phyloP scores from a whole-genome alignment of 2,329 filamentous ascomycete genomes.

The Colletotrichum somersetense region DNA sequence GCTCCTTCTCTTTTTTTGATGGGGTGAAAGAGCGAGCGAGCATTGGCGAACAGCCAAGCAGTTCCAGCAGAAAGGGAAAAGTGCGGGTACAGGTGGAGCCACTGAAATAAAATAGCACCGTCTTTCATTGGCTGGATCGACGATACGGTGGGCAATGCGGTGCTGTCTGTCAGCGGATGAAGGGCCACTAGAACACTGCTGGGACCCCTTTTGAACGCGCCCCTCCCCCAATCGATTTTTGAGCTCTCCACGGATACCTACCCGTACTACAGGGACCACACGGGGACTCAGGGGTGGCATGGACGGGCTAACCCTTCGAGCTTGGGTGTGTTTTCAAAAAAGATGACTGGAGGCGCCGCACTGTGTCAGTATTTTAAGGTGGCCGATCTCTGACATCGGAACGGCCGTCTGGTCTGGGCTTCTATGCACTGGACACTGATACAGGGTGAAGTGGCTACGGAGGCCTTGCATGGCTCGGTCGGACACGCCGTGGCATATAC shows the following conservation, averaged over 20 bases:
- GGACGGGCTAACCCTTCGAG: not conserved
- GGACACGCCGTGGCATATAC: not conserved
- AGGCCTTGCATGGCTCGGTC: conserved; percentile 1
- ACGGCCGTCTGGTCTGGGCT: not conserved
- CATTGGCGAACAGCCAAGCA: conserved; percentile 2
- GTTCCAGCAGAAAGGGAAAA: conserved; percentile 4
- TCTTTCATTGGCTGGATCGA: conserved; percentile 2
- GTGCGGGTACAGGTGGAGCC: not conserved
- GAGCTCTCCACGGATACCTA: not conserved
- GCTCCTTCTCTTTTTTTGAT: not conserved
- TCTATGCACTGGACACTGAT: conserved; percentile 9
- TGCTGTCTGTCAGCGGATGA: not conserved
- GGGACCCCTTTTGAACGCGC: not conserved
- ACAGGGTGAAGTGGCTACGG: not conserved
- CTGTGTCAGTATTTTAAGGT: conserved; percentile 31
- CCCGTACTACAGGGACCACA: not conserved
- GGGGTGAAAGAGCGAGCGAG: not conserved
- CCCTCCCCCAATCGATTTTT: not conserved
- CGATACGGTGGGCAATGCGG: conserved; percentile 11
- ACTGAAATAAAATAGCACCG: not conserved
- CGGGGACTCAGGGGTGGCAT: not conserved
- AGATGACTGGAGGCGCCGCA: conserved; percentile 10
- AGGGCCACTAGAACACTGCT: conserved; percentile 6
- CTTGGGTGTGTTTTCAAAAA: conserved; percentile 7
- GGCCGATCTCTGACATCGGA: conserved; percentile 27